Percentiles rank a stretch among this genome's conserved stretches.
Conservation (phyloP, 176 grass and related monocot species). For the Themeda triandra region DNA sequence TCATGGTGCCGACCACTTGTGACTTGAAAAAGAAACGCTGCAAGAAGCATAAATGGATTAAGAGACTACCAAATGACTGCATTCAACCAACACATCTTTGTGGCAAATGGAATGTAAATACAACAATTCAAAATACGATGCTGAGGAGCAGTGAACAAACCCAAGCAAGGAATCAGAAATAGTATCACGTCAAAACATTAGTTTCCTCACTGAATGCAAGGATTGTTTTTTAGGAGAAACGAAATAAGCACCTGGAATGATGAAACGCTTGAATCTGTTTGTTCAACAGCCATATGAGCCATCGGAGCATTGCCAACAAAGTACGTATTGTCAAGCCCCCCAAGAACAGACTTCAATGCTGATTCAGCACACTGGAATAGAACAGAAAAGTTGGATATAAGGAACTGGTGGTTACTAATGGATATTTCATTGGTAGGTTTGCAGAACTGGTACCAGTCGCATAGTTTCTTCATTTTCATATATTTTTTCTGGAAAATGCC, state of each 20-base stretch:
- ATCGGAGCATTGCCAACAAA: slow-evolving; percentile 98
- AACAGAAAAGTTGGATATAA: background rate
- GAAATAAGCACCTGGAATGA: slow-evolving; percentile 61
- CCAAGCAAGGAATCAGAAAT: background rate
- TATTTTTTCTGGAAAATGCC: slow-evolving; percentile 97
- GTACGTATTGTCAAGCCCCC: slow-evolving; percentile 74
- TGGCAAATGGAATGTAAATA: background rate
- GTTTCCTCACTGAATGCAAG: background rate
- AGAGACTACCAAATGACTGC: background rate
- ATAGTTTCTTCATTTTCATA: slow-evolving; percentile 89
- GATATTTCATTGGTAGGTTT: background rate
- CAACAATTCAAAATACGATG: background rate
- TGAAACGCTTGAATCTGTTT: slow-evolving; percentile 35
- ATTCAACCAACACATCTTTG: background rate
- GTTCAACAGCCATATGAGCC: slow-evolving; percentile 71
- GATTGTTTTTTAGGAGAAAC: background rate
- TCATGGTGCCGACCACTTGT: slow-evolving; percentile 66
- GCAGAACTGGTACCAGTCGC: slow-evolving; percentile 48
- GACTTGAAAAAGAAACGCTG: slow-evolving; percentile 99
- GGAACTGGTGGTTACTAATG: background rate
- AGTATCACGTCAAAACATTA: background rate
- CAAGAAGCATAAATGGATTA: slow-evolving; percentile 19
- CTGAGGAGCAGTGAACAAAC: background rate
- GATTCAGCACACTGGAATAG: slow-evolving; percentile 78
- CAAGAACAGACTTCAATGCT: slow-evolving; percentile 77